Conservation (phyloP, 192 early-diverging fungal species). For the Umbelopsis vinacea region DNA sequence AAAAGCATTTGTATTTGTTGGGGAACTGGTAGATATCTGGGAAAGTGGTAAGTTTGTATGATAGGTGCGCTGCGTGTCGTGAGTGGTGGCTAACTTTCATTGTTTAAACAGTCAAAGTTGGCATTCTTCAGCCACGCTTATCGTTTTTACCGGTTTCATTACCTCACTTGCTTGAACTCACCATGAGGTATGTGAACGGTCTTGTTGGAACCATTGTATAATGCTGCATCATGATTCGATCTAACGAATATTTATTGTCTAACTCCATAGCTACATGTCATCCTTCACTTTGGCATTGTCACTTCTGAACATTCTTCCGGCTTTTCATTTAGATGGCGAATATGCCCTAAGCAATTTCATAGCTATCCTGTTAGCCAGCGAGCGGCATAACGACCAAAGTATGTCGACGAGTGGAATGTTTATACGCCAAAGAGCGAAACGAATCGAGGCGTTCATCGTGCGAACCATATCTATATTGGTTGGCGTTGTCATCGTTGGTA, state of each 20-base stretch:
- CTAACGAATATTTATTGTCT: background rate
- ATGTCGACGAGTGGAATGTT: background rate
- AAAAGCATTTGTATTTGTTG: slow-evolving; percentile 62
- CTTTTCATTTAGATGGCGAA: slow-evolving; percentile 72
- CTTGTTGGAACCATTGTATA: background rate
- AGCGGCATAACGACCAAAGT: background rate
- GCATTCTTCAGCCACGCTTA: slow-evolving; percentile 54
- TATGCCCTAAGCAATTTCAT: slow-evolving; percentile 54
- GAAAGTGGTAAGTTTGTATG: slow-evolving; percentile 55
- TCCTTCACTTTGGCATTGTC: slow-evolving; percentile 72
- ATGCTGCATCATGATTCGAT: background rate
- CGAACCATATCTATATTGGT: slow-evolving; percentile 29
- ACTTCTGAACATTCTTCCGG: slow-evolving; percentile 75
- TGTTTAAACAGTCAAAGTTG: slow-evolving; percentile 59
- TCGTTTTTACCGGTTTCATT: slow-evolving; percentile 61
- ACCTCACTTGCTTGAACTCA: slow-evolving; percentile 59
- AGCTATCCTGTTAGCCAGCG: slow-evolving; percentile 12
- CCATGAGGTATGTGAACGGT: slow-evolving; percentile 47
- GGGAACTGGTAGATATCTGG: slow-evolving; percentile 73
- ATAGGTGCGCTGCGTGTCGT: background rate
- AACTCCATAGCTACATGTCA: slow-evolving; percentile 56
- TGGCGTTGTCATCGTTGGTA: slow-evolving; percentile 39
- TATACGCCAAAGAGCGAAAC: slow-evolving; percentile 21
- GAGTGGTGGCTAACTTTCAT: background rate
- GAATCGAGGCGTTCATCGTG: slow-evolving; percentile 20